Percentiles rank a stretch among this genome's conserved stretches.
Conservation (phyloP, 2,329 filamentous ascomycete genomes). For the Fusarium chuoi region DNA sequence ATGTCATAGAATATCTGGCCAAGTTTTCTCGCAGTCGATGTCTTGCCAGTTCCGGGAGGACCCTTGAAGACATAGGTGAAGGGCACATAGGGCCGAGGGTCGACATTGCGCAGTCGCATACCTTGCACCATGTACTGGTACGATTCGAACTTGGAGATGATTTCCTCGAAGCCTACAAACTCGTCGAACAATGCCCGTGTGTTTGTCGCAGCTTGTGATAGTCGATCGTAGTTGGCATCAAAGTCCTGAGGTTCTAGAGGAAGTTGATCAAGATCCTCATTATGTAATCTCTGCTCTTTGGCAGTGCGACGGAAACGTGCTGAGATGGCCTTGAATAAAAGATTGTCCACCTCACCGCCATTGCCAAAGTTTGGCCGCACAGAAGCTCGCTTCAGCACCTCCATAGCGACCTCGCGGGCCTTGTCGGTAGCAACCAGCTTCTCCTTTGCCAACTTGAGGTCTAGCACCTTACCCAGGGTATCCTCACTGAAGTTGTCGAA, state of each 20-base stretch:
- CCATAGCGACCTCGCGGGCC: slow-evolving; percentile 66
- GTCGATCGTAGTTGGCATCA: slow-evolving; percentile 66
- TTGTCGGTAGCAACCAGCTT: slow-evolving; percentile 63
- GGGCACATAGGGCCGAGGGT: slow-evolving; percentile 64
- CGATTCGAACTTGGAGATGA: slow-evolving; percentile 64
- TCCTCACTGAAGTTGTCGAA: slow-evolving; percentile 75
- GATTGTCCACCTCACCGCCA: slow-evolving; percentile 75
- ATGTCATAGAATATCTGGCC: slow-evolving; percentile 80
- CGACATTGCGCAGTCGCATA: slow-evolving; percentile 61
- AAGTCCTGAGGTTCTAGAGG: slow-evolving; percentile 58
- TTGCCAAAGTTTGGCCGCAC: slow-evolving; percentile 80
- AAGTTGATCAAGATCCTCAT: slow-evolving; percentile 38
- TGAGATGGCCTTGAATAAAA: slow-evolving; percentile 42
- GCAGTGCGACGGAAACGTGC: slow-evolving; percentile 39
- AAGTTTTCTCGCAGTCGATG: slow-evolving; percentile 74
- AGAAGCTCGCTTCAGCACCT: slow-evolving; percentile 68
- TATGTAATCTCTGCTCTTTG: slow-evolving; percentile 31
- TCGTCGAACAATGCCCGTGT: slow-evolving; percentile 66
- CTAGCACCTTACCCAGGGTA: slow-evolving; percentile 70
- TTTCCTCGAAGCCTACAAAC: slow-evolving; percentile 67
- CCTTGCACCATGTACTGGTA: slow-evolving; percentile 65
- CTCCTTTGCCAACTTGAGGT: slow-evolving; percentile 69
- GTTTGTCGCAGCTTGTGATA: slow-evolving; percentile 53
- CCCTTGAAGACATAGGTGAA: slow-evolving; percentile 77
- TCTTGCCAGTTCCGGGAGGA: slow-evolving; percentile 75